Base-by-base conservation (phyloP, 2,329 filamentous ascomycete species). In the Phyllosticta citriasiana region DNA sequence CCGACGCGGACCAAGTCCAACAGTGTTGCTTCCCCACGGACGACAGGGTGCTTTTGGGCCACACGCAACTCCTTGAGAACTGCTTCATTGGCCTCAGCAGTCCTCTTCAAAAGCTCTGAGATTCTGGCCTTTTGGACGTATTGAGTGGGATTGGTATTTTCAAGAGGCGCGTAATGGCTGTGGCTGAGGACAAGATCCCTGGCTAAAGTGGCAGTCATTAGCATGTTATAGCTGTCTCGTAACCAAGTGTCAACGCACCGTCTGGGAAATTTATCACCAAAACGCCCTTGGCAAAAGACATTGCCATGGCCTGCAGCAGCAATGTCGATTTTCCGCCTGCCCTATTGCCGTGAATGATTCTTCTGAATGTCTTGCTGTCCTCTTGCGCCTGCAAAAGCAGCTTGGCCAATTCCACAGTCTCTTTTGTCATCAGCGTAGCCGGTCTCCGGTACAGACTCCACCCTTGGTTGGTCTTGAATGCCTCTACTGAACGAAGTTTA, bases 261-360 rank as follows among this genome's bases (percentile, higher is more conserved):
- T 99, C 91, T 47, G 94, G 92, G 57, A 97, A 82, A 70, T 89
- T 88, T 62, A 99, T 81, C 55, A 97, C 91, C 53, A 96, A 81
- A 91, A 92, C 97, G 27, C 88, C 82, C 72, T 91, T 90, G 69
- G 92, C 73, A 66, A 93, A 86, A 1, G 85, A 93, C 74, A 92
- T 87, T 19, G 88, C 80, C 82, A 95, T 84, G 50, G 88, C 88
- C 77, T 97, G 92, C 54, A 96, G 79, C 69, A 95, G 74, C 69
- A 96, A 77, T 67, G 94, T 84, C 72, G 89, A 96, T 83, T 97
- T 99, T 40, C 94, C 94, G 14, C 87, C 84, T 52, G 86, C 82
- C 71, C 82, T 86, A 60, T 84, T 82, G 2, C 94, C 94, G 53
- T 83, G 86, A 57, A 97, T 65, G 30, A 97, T 82, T 67, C 85